Base-by-base conservation (phyloP, 1,284 basidiomycete species). In the Porodaedalea pini region DNA sequence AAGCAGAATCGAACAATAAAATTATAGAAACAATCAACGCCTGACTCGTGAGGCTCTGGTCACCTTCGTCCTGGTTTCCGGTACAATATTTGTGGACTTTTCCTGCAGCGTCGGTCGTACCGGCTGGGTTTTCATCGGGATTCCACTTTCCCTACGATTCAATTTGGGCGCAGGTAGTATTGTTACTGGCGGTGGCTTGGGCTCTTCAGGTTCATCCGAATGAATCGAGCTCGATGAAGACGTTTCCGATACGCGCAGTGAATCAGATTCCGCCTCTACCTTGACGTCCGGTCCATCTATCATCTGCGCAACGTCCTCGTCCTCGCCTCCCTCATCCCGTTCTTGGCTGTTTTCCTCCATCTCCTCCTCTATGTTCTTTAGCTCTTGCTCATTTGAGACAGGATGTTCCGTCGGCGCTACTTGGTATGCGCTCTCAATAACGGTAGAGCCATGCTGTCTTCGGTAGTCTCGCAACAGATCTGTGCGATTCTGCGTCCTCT, bases 401-500 rank as follows among this genome's bases (percentile, higher is more conserved):
- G 36, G 19, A 27, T 40, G 32, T 32, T 15, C 19, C n/a, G 6
- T 15, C 21, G 15, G 37, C 37, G 36, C 19, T 34, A 19, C 3
- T 25, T 5, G 17, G 40, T 48, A 17, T 7, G 25, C 45, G n/a
- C n/a, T 44, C 13, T 40, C 57, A 1, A 50, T 32, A 17, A 44
- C 15, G 19, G 31, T n/a, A 23, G 17, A 19, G 11, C 40, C 34
- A 2, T 27, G 54, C 23, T 54, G 44, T 25, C 39, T 43, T 11
- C 41, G 47, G 27, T 25, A 51, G 17, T 57, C 56, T 13, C 47
- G 43, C 19, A 61, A 36, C 6, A 61, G 21, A 19, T 57, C 71
- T 4, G 85, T 80, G 29, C 89, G 80, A 59, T 70, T 77, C 61
- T 79, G 74, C 6, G 88, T 89, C 55, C 86, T 70, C 45, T 83